Evolutionary conservation across 2,329 filamentous ascomycete species (phyloP).

Genomic region (Microdochium paspali): DNA sequence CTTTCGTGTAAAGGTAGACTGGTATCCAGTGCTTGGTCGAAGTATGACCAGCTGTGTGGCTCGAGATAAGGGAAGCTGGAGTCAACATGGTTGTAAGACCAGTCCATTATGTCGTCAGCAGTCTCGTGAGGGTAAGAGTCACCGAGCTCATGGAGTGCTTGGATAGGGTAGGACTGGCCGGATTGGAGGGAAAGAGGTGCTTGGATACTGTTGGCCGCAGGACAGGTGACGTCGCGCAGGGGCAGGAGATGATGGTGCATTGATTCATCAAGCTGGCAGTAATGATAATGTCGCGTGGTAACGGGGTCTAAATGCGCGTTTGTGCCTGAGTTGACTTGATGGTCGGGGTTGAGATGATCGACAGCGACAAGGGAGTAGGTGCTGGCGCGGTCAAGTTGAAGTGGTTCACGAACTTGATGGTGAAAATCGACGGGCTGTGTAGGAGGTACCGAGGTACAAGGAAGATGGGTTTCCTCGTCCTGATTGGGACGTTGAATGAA

Average conservation of each 20-base stretch:
- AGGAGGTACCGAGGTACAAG: not conserved
- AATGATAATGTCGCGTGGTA: not conserved
- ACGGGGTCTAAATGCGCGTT: not conserved
- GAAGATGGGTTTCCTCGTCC: not conserved
- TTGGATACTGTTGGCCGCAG: not conserved
- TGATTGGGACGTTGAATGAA: not conserved
- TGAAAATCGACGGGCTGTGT: not conserved
- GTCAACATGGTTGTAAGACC: not conserved
- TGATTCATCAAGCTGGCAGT: not conserved
- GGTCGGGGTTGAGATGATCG: not conserved
- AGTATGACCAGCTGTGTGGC: not conserved
- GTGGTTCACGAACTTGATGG: not conserved
- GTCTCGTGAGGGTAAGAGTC: not conserved
- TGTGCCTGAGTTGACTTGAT: not conserved
- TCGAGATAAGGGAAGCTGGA: not conserved
- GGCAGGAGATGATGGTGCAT: not conserved
- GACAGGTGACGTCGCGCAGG: not conserved
- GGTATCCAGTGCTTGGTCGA: not conserved
- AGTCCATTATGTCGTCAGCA: not conserved
- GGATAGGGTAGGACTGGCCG: not conserved
- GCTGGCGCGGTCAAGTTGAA: not conserved
- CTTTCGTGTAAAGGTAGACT: not conserved
- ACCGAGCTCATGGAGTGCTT: not conserved
- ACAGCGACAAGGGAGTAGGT: not conserved
- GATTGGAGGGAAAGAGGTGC: not conserved